Percentiles rank a stretch among this genome's conserved stretches.
phyloP scores from a whole-genome alignment of 805 yeast genomes.

The Monosporozyma yasuniensis region DNA sequence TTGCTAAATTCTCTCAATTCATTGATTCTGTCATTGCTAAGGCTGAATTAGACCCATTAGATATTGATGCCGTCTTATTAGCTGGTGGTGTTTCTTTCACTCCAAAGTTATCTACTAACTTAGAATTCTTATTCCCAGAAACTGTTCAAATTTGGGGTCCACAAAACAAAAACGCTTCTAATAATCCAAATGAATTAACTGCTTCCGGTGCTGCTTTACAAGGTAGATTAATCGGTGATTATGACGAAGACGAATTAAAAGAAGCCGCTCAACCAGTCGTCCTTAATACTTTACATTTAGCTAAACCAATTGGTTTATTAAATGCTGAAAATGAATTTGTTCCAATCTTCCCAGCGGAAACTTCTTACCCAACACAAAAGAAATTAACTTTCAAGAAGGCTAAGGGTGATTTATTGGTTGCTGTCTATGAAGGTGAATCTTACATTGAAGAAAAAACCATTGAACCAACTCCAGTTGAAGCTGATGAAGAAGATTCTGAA shows the following conservation, averaged over 20 bases:
- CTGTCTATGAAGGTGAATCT: constrained; percentile 79
- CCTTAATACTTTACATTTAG: constrained; percentile 78
- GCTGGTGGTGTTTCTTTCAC: constrained; percentile 91
- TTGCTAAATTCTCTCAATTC: constrained; percentile 67
- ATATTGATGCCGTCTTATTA: constrained; percentile 81
- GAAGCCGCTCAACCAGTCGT: constrained; percentile 76
- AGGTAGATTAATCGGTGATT: constrained; percentile 76
- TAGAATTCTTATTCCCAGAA: constrained; percentile 74
- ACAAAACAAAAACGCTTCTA: constrained; percentile 61
- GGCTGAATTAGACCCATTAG: constrained; percentile 78
- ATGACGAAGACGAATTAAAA: constrained; percentile 70
- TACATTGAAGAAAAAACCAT: constrained; percentile 72
- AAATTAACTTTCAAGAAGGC: constrained; percentile 54
- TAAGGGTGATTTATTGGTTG: constrained; percentile 53
- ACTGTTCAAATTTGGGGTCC: constrained; percentile 63
- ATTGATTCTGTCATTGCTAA: constrained; percentile 65
- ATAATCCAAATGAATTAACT: constrained; percentile 80
- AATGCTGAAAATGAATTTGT: constrained; percentile 63
- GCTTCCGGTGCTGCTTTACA: constrained; percentile 96
- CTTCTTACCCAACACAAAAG: constrained; percentile 86
- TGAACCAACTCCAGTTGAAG: constrained; percentile 52
- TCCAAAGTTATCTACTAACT: constrained; percentile 77
- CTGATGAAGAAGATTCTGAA: constrained; percentile 41
- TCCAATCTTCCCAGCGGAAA: constrained; percentile 68
- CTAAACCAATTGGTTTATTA: constrained; percentile 77